Percentiles rank a stretch among this genome's conserved stretches.
These are phyloP conservation scores for Acer campestre DNA, from an alignment of 345 rosid species.

Conservation along the genomic window DNA sequence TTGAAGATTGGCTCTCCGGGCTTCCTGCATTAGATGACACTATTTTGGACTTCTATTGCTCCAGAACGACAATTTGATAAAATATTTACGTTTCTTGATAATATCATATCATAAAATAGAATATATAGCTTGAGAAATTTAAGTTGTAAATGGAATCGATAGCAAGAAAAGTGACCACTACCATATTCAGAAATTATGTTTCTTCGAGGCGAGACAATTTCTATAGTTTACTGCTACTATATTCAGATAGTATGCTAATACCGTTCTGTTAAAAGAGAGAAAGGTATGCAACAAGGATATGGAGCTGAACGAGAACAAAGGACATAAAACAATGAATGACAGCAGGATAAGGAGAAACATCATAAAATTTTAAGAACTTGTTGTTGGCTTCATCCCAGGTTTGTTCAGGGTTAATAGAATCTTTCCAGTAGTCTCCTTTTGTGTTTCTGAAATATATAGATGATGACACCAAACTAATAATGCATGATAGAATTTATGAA, in stretches of 20 bases:
- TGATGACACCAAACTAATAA: not conserved
- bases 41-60: not conserved
- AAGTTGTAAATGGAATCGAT: not conserved
- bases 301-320: not conserved
- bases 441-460: not conserved
- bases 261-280: not conserved
- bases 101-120: not conserved
- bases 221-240: not conserved
- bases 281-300: not conserved
- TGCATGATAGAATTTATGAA: not conserved
- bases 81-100: not conserved
- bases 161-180: not conserved
- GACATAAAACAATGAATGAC: not conserved
- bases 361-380: not conserved
- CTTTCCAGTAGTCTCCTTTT: not conserved
- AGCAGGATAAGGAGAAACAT: not conserved
- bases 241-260: not conserved
- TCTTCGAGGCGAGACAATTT: not conserved
- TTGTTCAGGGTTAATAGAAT: not conserved
- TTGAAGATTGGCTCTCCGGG: not conserved
- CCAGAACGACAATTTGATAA: not conserved
- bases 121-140: not conserved
- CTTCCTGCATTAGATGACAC: not conserved
- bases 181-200: not conserved
- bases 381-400: not conserved